Conservation (phyloP, 1,284 basidiomycete species). For the Ustilago cynodontis region DNA sequence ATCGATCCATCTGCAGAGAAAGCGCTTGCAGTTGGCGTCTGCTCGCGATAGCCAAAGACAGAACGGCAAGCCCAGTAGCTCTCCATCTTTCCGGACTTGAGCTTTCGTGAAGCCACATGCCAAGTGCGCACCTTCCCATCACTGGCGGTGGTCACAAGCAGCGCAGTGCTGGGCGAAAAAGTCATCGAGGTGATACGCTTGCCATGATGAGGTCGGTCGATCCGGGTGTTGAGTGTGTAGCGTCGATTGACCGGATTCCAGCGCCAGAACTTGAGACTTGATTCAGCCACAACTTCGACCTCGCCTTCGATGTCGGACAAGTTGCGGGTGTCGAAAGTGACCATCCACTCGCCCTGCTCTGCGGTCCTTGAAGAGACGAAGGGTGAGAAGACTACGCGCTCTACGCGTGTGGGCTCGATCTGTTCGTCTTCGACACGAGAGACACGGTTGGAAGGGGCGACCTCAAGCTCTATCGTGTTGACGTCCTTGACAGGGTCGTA, state of each 20-base stretch:
- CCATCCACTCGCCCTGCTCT: slow-evolving; percentile 80
- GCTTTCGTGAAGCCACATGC: slow-evolving; percentile 68
- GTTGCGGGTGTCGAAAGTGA: slow-evolving; percentile 82
- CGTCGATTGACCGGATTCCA: slow-evolving; percentile 75
- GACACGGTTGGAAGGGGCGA: slow-evolving; percentile 92
- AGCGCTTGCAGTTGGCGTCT: slow-evolving; percentile 72
- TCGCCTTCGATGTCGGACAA: slow-evolving; percentile 27
- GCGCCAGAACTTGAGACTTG: slow-evolving; percentile 89
- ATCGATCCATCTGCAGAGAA: slow-evolving; percentile 91
- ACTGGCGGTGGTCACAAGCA: slow-evolving; percentile 77
- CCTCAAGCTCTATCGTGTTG: slow-evolving; percentile 87
- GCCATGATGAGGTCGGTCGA: slow-evolving; percentile 87
- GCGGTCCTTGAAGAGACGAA: slow-evolving; percentile 24
- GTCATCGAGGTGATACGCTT: slow-evolving; percentile 77
- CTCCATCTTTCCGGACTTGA: slow-evolving; percentile 59
- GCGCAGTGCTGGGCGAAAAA: slow-evolving; percentile 74
- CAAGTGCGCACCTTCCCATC: slow-evolving; percentile 81
- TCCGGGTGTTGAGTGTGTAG: slow-evolving; percentile 80
- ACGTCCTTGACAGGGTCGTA: slow-evolving; percentile 82
- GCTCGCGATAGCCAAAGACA: slow-evolving; percentile 61
- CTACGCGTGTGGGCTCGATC: slow-evolving; percentile 82
- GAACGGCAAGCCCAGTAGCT: slow-evolving; percentile 65
- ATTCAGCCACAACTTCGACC: slow-evolving; percentile 77
- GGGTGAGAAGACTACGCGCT: slow-evolving; percentile 78
- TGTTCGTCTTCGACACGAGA: slow-evolving; percentile 84